Conservation (phyloP, 768 basidiomycete species). For the Myochromella boudieri region DNA sequence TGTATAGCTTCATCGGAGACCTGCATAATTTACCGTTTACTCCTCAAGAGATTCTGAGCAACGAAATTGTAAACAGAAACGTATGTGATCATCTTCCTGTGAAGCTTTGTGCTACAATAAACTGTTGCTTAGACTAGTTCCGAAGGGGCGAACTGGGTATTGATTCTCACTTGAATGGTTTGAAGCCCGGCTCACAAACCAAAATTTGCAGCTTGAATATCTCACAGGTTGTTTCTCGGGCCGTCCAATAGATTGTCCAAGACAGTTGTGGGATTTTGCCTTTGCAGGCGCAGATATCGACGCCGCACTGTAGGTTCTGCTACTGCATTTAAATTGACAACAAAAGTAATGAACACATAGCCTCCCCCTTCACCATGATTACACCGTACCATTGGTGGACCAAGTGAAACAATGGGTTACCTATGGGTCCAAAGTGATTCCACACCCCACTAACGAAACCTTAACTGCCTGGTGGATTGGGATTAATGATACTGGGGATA, state of each 20-base stretch:
- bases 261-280: constrained; percentile 56
- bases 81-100: too few relatives aligned
- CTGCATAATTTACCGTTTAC: constrained; percentile 40
- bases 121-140: constrained; percentile 44
- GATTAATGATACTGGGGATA: constrained; percentile 59
- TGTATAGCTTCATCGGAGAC: constrained; percentile 49
- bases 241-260: constrained; percentile 38
- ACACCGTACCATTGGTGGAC: constrained; percentile 44
- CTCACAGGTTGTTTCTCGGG: constrained; percentile 52
- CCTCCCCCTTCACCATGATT: constrained; percentile 47
- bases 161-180: too few relatives aligned
- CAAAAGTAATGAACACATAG: constrained; percentile 25
- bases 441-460: constrained; percentile 41
- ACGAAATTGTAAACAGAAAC: constrained; percentile 46
- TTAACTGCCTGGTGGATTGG: constrained; percentile 60
- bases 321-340: background rate
- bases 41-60: constrained; percentile 36
- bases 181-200: too few relatives aligned
- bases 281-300: constrained; percentile 54
- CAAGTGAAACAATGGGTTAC: constrained; percentile 49
- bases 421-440: constrained; percentile 43
- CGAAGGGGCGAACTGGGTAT: constrained; percentile 54
- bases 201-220: constrained; percentile 41
- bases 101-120: too few relatives aligned
- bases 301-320: constrained; percentile 29